phyloP scores from a whole-genome alignment of 1,284 basidiomycete species.

The Fomitopsis pinicola region DNA sequence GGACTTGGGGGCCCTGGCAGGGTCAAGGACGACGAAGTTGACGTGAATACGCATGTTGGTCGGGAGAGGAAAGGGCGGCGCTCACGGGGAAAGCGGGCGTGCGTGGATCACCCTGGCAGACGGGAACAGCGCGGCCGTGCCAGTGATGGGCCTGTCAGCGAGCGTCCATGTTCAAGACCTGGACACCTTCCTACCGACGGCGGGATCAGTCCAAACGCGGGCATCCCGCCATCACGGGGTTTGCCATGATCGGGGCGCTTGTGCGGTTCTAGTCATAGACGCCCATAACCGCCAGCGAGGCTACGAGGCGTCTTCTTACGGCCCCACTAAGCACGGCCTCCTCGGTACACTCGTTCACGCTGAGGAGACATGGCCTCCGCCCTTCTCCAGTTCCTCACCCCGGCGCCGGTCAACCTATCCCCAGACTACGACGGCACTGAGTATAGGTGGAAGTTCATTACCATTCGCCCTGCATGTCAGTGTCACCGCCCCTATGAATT shows the following conservation, averaged over 20 bases:
- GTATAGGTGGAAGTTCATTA: slow-evolving; percentile 68
- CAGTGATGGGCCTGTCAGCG: neutral
- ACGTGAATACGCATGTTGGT: slow-evolving; percentile 6
- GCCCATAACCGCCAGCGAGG: slow-evolving; percentile 2
- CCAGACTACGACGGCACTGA: slow-evolving; percentile 60
- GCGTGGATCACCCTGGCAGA: neutral
- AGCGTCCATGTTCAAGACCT: neutral
- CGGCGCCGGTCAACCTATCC: slow-evolving; percentile 37
- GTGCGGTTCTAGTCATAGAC: neutral
- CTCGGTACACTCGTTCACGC: neutral
- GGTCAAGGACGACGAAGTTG: slow-evolving; percentile 6
- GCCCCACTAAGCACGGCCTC: neutral
- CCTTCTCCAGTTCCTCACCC: slow-evolving; percentile 15
- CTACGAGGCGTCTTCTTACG: slow-evolving; percentile 2
- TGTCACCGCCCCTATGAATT: slow-evolving; percentile 9
- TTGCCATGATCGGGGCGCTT: neutral
- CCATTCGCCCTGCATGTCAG: slow-evolving; percentile 78
- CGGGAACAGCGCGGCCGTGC: neutral
- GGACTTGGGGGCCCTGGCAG: neutral
- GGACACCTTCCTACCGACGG: too few species aligned
- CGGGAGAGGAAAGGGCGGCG: neutral
- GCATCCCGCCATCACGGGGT: neutral
- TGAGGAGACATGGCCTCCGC: slow-evolving; percentile 11
- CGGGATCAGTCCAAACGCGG: neutral
- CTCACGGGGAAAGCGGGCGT: neutral